A percentile compares a stretch with the other conserved stretches of the same genome.
Evolutionary conservation across 2,329 filamentous ascomycete genomes (phyloP).

Genomic region (Pseudogymnoascus sp.): DNA sequence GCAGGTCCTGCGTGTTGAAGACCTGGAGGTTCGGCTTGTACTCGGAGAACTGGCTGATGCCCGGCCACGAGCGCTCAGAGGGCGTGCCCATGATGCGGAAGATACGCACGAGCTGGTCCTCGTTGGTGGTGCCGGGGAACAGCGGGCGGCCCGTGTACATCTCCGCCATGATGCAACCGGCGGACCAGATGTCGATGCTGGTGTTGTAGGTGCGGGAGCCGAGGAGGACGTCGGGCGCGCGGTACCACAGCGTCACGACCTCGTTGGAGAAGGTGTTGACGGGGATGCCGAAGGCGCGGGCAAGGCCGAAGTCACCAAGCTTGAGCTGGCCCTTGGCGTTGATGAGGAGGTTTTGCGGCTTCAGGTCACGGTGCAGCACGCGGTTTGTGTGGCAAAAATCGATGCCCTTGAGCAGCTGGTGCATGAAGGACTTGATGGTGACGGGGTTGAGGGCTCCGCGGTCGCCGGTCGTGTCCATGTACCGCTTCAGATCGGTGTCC

Average conservation of each 20-base stretch:
- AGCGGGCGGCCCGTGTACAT: slow-evolving; percentile 96
- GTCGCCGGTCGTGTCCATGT: slow-evolving; percentile 92
- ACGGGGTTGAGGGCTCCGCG: slow-evolving; percentile 78
- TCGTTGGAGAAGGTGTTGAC: slow-evolving; percentile 98
- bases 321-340: slow-evolving; percentile 87
- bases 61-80: slow-evolving; percentile 90
- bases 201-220: slow-evolving; percentile 96
- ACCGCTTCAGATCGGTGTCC: slow-evolving; percentile 97
- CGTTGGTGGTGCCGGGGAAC: slow-evolving; percentile 96
- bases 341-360: slow-evolving; percentile 94
- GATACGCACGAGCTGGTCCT: slow-evolving; percentile 94
- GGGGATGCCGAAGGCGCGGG: slow-evolving; percentile 89
- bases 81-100: slow-evolving; percentile 98
- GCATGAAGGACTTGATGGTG: slow-evolving; percentile 99
- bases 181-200: slow-evolving; percentile 99
- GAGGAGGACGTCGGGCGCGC: slow-evolving; percentile 88
- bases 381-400: slow-evolving; percentile 97
- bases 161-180: slow-evolving; percentile 98
- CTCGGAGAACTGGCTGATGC: slow-evolving; percentile 91
- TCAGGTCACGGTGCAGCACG: slow-evolving; percentile 89
- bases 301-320: slow-evolving; percentile 88
- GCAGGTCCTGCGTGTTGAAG: slow-evolving; percentile 85
- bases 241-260: slow-evolving; percentile 96
- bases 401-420: slow-evolving; percentile 89
- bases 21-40: slow-evolving; percentile 95